A percentile compares a stretch with the other conserved stretches of the same genome.
Evolutionary conservation across 106 monocot genomes (phyloP).

Genomic region (Cymbidium sinense): DNA sequence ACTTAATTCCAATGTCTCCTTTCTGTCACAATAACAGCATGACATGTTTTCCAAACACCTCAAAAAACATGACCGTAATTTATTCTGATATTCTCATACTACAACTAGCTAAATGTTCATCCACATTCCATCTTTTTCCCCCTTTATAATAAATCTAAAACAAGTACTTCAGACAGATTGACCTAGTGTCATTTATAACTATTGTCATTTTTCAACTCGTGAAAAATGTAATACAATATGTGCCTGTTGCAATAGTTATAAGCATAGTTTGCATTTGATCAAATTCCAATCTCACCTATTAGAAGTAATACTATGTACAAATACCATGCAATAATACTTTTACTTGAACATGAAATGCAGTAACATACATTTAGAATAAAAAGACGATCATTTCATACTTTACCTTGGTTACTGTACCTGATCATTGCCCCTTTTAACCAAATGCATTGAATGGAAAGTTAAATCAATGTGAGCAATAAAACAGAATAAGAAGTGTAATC

Average conservation of each 20-base stretch:
- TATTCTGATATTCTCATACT: too few relatives aligned
- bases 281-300: constrained; percentile 1
- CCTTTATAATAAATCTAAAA: too few relatives aligned
- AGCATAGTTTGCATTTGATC: neutral
- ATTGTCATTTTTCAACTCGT: too few relatives aligned
- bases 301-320: neutral
- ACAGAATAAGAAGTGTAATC: neutral
- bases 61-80: too few relatives aligned
- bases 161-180: too few relatives aligned
- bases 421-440: neutral
- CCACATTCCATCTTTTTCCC: too few relatives aligned
- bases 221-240: too few relatives aligned
- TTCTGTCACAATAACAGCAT: too few relatives aligned
- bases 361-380: neutral
- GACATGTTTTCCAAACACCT: too few relatives aligned
- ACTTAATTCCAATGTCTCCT: too few relatives aligned
- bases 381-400: neutral
- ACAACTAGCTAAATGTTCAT: too few relatives aligned
- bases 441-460: neutral
- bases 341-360: neutral
- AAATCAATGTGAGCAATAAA: neutral
- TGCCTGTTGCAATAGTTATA: neutral
- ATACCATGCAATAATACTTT: neutral
- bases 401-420: neutral
- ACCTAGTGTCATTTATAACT: too few relatives aligned